These are phyloP conservation scores for Plasmodium gonderi DNA, from an alignment of 169 alveolate species.

Conservation along the genomic window DNA sequence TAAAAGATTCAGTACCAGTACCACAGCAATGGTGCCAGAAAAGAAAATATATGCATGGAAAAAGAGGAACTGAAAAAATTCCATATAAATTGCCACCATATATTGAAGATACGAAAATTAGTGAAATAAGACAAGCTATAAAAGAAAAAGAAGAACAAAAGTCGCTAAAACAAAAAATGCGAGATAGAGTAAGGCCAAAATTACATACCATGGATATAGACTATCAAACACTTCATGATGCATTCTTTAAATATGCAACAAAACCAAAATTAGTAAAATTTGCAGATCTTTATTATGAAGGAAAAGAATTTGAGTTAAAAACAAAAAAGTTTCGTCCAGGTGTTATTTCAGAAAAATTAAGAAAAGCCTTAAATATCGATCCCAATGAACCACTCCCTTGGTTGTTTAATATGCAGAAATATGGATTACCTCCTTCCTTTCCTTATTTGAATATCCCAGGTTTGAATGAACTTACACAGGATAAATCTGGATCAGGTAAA, in stretches of 20 bases:
- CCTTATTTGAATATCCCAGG: slow-evolving; percentile 98
- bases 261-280: slow-evolving; percentile 95
- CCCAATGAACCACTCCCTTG: slow-evolving; percentile 97
- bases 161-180: slow-evolving; percentile 94
- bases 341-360: slow-evolving; percentile 92
- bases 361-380: slow-evolving; percentile 96
- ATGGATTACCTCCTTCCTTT: slow-evolving; percentile 99
- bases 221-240: slow-evolving; percentile 97
- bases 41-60: slow-evolving; percentile 95
- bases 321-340: slow-evolving; percentile 96
- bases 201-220: slow-evolving; percentile 96
- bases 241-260: slow-evolving; percentile 97
- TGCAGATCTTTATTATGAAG: slow-evolving; percentile 98
- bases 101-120: slow-evolving; percentile 91
- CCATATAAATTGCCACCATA: slow-evolving; percentile 96
- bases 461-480: slow-evolving; percentile 93
- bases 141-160: slow-evolving; percentile 95
- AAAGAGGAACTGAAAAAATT: slow-evolving; percentile 94
- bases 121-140: slow-evolving; percentile 92
- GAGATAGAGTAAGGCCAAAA: slow-evolving; percentile 98
- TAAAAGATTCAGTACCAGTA: slow-evolving; percentile 96
- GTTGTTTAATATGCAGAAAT: slow-evolving; percentile 97
- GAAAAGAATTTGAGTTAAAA: slow-evolving; percentile 96
- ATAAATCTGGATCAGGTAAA: slow-evolving; percentile 80
- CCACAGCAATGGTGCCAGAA: slow-evolving; percentile 99